phyloP scores from a whole-genome alignment of 2,329 filamentous ascomycete species.

The Periglandula ipomoeae region DNA sequence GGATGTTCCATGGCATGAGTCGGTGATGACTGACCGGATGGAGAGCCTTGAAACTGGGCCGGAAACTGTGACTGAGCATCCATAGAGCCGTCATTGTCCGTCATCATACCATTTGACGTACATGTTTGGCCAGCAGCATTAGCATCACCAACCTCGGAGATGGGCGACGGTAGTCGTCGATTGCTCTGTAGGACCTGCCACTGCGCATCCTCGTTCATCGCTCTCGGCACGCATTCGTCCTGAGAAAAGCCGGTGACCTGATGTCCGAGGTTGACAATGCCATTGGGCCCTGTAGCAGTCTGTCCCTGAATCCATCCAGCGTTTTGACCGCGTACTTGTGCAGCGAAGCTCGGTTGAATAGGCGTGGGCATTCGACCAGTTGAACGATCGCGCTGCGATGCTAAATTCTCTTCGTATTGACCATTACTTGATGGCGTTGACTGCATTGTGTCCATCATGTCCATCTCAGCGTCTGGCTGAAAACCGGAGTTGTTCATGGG shows the following conservation, averaged over 20 bases:
- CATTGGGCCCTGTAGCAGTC: slow-evolving; percentile 25
- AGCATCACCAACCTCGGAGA: slow-evolving; percentile 45
- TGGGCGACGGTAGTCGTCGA: slow-evolving; percentile 48
- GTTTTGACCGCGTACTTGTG: slow-evolving; percentile 44
- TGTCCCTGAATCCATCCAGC: slow-evolving; percentile 30
- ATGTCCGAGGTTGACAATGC: slow-evolving; percentile 29
- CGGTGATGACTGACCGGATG: slow-evolving; percentile 15
- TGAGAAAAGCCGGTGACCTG: slow-evolving; percentile 30
- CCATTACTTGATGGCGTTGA: slow-evolving; percentile 11
- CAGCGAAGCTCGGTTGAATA: slow-evolving; percentile 48
- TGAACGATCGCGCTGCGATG: slow-evolving; percentile 8
- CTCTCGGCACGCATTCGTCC: slow-evolving; percentile 39
- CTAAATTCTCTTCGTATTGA: slow-evolving; percentile 9
- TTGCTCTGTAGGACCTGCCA: slow-evolving; percentile 47
- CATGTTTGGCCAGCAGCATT: slow-evolving; percentile 27
- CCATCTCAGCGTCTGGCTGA: slow-evolving; percentile 33
- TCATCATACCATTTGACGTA: slow-evolving; percentile 21
- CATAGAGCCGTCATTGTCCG: slow-evolving; percentile 12
- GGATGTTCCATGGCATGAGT: slow-evolving; percentile 31
- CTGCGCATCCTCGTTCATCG: slow-evolving; percentile 33
- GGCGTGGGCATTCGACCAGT: slow-evolving; percentile 47
- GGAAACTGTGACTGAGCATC: not conserved
- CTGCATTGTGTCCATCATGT: slow-evolving; percentile 34
- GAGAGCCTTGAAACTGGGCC: slow-evolving; percentile 13
- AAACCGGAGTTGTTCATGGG: slow-evolving; percentile 10